Conservation (phyloP, 345 rosid species). For the Populus deltoides region DNA sequence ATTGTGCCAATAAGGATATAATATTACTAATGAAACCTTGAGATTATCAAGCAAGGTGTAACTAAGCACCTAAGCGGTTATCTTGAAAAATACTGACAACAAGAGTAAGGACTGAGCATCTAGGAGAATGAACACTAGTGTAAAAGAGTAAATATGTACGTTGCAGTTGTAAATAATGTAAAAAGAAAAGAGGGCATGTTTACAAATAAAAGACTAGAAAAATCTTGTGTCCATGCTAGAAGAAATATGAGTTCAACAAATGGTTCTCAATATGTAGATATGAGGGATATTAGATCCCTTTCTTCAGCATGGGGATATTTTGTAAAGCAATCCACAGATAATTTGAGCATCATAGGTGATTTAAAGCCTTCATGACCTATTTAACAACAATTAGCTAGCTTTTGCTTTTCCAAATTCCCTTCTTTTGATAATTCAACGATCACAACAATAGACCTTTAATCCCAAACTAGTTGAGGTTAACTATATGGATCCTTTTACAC, state of each 20-base stretch:
- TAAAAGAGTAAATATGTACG: background rate
- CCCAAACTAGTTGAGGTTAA: too few species aligned
- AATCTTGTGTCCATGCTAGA: too few species aligned
- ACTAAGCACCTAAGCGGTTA: too few species aligned
- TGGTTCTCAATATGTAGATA: background rate
- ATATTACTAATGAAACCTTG: background rate
- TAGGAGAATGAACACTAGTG: background rate
- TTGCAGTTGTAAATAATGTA: too few species aligned
- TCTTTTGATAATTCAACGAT: fast-evolving
- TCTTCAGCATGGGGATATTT: background rate
- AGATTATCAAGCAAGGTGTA: background rate
- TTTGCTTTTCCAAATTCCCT: too few species aligned
- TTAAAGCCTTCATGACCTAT: background rate
- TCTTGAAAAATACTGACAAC: background rate
- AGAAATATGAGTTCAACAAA: background rate
- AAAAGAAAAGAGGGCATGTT: background rate
- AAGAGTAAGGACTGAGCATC: background rate
- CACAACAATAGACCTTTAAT: too few species aligned
- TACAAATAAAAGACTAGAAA: too few species aligned
- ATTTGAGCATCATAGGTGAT: background rate
- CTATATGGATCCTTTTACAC: too few species aligned
- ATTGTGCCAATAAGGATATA: background rate
- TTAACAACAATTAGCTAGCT: too few species aligned
- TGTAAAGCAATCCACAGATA: background rate
- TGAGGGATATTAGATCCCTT: background rate